Evolutionary conservation across 1,284 basidiomycete species (phyloP).

Genomic region (Athelia sp.): DNA sequence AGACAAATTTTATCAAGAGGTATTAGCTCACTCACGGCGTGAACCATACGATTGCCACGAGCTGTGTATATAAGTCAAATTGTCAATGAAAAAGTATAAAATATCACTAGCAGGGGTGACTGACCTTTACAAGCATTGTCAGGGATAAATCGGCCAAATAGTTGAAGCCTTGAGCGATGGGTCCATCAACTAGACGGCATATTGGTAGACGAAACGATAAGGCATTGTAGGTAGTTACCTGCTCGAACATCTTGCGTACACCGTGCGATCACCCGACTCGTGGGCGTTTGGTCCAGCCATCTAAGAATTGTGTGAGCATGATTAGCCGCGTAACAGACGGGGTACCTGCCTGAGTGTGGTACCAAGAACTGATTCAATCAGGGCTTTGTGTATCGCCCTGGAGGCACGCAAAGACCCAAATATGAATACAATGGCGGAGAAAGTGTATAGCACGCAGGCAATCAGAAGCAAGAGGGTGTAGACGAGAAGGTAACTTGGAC

Average conservation of each 20-base stretch:
- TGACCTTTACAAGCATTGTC: constrained; percentile 7
- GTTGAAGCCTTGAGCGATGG: constrained; percentile 21
- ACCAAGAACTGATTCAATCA: constrained; percentile 53
- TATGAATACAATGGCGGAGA: constrained; percentile 16
- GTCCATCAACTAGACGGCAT: constrained; percentile 25
- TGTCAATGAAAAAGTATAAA: no score
- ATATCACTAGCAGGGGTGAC: constrained; percentile 10
- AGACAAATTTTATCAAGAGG: not conserved
- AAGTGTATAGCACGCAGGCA: constrained; percentile 28
- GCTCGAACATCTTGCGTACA: constrained; percentile 43
- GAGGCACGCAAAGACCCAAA: constrained; percentile 50
- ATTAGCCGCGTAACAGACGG: not conserved
- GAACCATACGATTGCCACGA: constrained; percentile 35
- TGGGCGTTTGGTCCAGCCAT: constrained; percentile 48
- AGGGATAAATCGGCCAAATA: constrained; percentile 26
- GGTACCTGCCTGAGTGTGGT: constrained; percentile 40
- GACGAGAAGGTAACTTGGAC: constrained; percentile 21
- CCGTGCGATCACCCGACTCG: constrained; percentile 42
- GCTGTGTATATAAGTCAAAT: constrained; percentile 34
- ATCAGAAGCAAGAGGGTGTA: constrained; percentile 25
- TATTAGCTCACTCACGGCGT: constrained; percentile 32
- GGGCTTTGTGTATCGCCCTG: constrained; percentile 46
- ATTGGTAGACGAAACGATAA: not conserved
- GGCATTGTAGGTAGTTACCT: not conserved
- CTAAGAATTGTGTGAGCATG: constrained; percentile 11